Evolutionary conservation across 164 flowering plant genomes (phyloP), one percentile per base, ranked within the genome.

Genomic region (Amborella trichopoda): DNA sequence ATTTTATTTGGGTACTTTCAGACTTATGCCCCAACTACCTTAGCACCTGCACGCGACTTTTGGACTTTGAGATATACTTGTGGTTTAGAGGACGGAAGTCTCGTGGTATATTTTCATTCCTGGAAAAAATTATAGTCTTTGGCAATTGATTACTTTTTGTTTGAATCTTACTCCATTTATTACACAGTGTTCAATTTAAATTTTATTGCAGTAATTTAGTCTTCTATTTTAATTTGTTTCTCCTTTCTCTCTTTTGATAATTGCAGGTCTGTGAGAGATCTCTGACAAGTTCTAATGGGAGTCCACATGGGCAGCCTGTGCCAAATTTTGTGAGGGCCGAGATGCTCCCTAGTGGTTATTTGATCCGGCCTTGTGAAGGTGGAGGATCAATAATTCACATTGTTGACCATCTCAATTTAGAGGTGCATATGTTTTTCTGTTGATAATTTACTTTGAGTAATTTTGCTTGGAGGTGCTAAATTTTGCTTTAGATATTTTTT

Each of bases 331-430:
- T 85, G 18, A 82, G 96, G 62, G 95, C 94, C 21, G 99, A 88
- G 62, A 77, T 93, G 78, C 68, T 88, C 40, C 94, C 99, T 0
- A 93, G 99, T 67, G 99, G 99, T 21, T 93, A 77, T 58, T 68
- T 88, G n/a, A 75, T 93, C 28, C 67, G 96, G 56, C 95, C 99
- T 50, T 93, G 95, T 68, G 99, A 93, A 36, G 99, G 99, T n/a
- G 96, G 99, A 62, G 99, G 96, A 12, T 88, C 99, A 9, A 85
- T 88, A 13, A 81, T 93, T 44, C 90, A 82, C 65, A 85, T 93
- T 44, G 96, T 93, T 40, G 96, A 93, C 67, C 99, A 93, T 58
- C 63, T 93, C 72, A 89, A 93, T 68, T 68, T 93, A 65, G 95
- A 93, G 85, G 99, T 83, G 63, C 28, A 10, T 1, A 36, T 10